These are phyloP conservation scores for Candida endomychidarum DNA, from an alignment of 805 yeast genomes.

Conservation along the genomic window DNA sequence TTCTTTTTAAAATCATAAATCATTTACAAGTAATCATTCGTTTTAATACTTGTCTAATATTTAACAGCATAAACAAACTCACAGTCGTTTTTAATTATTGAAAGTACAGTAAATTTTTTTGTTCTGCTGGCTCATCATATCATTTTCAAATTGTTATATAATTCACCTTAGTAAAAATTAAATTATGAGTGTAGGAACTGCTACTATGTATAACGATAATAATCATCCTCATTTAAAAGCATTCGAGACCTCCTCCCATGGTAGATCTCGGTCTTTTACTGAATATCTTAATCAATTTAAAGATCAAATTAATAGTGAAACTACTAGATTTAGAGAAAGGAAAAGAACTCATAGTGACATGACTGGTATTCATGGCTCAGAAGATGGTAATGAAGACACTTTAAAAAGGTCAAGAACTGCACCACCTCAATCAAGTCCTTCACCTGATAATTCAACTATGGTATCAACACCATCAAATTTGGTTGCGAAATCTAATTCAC, in stretches of 20 bases:
- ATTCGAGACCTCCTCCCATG: slow-evolving; percentile 24
- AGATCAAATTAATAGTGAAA: slow-evolving; percentile 17
- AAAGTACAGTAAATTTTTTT: neutral
- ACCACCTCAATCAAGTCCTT: slow-evolving; percentile 42
- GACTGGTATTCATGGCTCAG: slow-evolving; percentile 3
- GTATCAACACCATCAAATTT: neutral
- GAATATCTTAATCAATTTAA: slow-evolving; percentile 32
- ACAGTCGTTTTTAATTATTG: neutral
- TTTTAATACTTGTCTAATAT: slow-evolving; percentile 4
- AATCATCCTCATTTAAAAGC: slow-evolving; percentile 27
- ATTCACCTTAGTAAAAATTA: neutral
- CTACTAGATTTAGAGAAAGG: slow-evolving; percentile 15
- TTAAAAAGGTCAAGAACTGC: slow-evolving; percentile 45
- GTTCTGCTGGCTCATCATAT: slow-evolving; percentile 8
- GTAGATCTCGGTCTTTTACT: slow-evolving; percentile 34
- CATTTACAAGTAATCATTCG: no score
- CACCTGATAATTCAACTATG: slow-evolving; percentile 12
- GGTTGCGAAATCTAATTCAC: neutral
- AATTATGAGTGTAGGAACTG: slow-evolving; percentile 34
- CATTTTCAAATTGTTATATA: slow-evolving; percentile 1
- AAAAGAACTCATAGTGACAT: slow-evolving; percentile 33
- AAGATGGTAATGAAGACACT: slow-evolving; percentile 13
- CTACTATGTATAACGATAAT: slow-evolving; percentile 30
- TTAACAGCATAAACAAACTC: neutral
- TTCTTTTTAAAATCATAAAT: slow-evolving; percentile 5